Base-by-base conservation (phyloP, 495 filamentous ascomycete species). In the Evansstolkia leycettana region DNA sequence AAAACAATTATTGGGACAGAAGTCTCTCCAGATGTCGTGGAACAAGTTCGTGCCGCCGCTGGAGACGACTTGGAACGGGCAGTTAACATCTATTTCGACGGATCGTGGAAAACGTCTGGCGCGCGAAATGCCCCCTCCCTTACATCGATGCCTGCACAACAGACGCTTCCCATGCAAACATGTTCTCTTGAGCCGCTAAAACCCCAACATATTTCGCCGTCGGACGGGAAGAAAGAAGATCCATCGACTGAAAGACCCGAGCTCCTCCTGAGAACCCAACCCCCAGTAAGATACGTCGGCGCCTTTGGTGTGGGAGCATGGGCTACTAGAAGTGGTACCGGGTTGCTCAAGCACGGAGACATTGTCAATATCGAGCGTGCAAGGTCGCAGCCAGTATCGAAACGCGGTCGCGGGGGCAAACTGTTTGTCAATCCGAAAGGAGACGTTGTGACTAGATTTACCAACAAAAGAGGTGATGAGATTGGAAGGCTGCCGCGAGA, bases 361-460 rank as follows among this genome's bases (percentile, higher is more conserved):
- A 33, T 54, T 14, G 76, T 95, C 41, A 78, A 67, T 32, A 94
- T 98, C 33, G 90, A 95, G 55, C 79, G 90, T 18, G 76, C 84
- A 33, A 88, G 78, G 56, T 79, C 78, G 5, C 76, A 78, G 34
- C 60, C 71, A 15, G 51, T 66, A 17, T 62, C 62, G n/a, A 78
- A 72, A 35, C 53, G 67, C 20, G 64, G 64, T 15, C 57, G 58
- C 36, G 65, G 50, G 37, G 67, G 45, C 63, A 76, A 60, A 45
- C 46, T 43, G 65, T 70, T 62, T n/a, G 43, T 48, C 2, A 63
- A 66, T 19, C 57, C 82, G 47, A 66, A 70, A 58, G 66, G 70
- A 17, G 90, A 98, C 56, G 76, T 94, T 23, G 69, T 98, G 32
- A 92, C 95, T n/a, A 78, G 90, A 11, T 96, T 98, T 52, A 94